phyloP scores from a whole-genome alignment of 768 basidiomycete species.

The Calocybe gangraenosa region DNA sequence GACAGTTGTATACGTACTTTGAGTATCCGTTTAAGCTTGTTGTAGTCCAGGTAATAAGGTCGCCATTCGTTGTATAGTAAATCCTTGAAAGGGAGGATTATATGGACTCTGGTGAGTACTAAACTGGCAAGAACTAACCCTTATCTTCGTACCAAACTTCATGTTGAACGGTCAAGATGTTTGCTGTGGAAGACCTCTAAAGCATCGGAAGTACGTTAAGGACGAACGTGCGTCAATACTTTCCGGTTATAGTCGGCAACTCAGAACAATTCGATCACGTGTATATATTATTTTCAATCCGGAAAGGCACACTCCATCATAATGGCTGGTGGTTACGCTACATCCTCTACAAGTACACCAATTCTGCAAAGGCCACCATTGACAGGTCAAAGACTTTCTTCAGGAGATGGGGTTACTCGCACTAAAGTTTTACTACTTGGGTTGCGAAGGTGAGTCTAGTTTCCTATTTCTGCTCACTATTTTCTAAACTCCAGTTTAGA shows the following conservation, averaged over 20 bases:
- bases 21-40: constrained; percentile 82
- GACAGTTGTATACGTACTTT: constrained; percentile 48
- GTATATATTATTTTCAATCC: constrained; percentile 3
- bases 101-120: background rate
- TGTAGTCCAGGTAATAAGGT: constrained; percentile 88
- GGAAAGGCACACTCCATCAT: constrained; percentile 13
- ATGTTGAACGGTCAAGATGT: constrained; percentile 37
- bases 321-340: constrained; percentile 25
- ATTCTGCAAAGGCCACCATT: constrained; percentile 21
- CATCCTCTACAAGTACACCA: constrained; percentile 26
- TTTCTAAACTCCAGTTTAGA: constrained; percentile 35
- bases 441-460: constrained; percentile 50
- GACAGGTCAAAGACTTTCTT: constrained; percentile 24
- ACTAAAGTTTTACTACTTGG: constrained; percentile 75
- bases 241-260: constrained; percentile 7
- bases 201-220: too few species aligned
- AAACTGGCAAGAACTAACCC: constrained; percentile 5
- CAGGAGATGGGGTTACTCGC: constrained; percentile 29
- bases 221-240: constrained; percentile 28
- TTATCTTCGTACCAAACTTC: constrained; percentile 84
- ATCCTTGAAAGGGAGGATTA: constrained; percentile 38
- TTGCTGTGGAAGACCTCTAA: too few species aligned
- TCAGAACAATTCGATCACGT: constrained; percentile 10
- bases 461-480: background rate
- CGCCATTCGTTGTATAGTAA: constrained; percentile 90